These are phyloP conservation scores for Apostasia shenzhenica DNA, from an alignment of 106 monocot species.

Conservation along the genomic window DNA sequence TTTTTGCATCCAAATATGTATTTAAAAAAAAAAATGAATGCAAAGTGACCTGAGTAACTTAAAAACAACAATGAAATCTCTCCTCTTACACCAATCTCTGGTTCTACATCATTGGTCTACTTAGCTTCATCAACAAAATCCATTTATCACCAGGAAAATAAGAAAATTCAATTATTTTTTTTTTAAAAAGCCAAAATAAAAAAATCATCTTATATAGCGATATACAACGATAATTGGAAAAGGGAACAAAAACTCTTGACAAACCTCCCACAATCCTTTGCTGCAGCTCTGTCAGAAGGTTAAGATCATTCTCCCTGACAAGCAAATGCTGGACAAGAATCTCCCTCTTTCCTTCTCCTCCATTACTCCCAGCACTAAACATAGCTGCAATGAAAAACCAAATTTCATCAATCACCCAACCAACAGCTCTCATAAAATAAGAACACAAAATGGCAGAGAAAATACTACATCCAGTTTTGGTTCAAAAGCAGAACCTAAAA, in stretches of 20 bases:
- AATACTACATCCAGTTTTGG: no score
- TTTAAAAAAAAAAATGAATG: no score
- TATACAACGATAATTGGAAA: background rate
- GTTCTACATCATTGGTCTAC: no score
- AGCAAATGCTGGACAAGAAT: slow-evolving; percentile 91
- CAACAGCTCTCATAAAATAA: background rate
- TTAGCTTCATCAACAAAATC: no score
- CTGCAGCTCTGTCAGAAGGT: slow-evolving; percentile 72
- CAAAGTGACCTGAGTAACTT: no score
- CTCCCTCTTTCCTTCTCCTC: slow-evolving; percentile 49
- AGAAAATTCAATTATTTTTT: background rate
- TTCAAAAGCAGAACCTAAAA: no score
- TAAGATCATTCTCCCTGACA: slow-evolving; percentile 61
- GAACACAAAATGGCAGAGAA: no score
- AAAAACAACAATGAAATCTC: no score
- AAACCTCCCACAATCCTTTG: slow-evolving; percentile 58
- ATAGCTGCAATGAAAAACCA: slow-evolving; percentile 21
- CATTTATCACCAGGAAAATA: background rate
- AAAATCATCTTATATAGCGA: background rate
- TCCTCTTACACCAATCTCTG: no score
- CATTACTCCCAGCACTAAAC: slow-evolving; percentile 38
- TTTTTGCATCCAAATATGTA: no score
- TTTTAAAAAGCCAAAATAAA: no score
- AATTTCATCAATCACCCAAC: background rate
- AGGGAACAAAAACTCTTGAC: background rate